Evolutionary conservation across 208 protist species (phyloP).

Genomic region (Acanthamoeba royreba): DNA sequence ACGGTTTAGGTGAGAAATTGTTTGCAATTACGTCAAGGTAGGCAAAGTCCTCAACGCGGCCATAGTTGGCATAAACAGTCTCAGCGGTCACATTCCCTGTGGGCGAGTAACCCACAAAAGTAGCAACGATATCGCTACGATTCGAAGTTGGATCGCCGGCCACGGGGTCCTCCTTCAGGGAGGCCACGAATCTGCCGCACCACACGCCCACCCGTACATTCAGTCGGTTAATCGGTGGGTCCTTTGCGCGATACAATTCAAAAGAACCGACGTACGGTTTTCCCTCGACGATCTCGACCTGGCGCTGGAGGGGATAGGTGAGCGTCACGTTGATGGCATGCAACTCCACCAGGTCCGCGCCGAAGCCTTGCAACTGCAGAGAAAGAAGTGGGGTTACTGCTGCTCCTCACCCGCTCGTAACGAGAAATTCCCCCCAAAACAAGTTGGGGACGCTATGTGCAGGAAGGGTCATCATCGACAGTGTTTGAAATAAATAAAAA

Average conservation of each 20-base stretch:
- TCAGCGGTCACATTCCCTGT: neutral
- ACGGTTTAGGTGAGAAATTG: neutral
- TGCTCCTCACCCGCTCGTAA: no score
- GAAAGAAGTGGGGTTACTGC: no score
- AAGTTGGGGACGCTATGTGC: no score
- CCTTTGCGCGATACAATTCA: neutral
- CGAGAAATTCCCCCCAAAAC: no score
- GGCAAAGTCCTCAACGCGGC: neutral
- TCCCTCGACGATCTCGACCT: neutral
- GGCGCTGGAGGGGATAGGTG: neutral
- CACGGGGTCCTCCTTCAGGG: neutral
- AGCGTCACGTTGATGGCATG: neutral
- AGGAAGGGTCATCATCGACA: no score
- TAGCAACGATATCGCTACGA: neutral
- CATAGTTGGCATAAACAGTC: slow-evolving; percentile 45
- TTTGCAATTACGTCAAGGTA: neutral
- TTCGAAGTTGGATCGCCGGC: neutral
- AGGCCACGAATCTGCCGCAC: neutral
- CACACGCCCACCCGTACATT: neutral
- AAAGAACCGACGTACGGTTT: neutral
- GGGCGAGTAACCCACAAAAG: neutral
- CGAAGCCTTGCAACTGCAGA: no score
- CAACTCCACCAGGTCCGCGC: no score
- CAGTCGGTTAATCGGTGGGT: neutral
- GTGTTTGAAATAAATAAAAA: neutral